phyloP scores from a whole-genome alignment of 495 filamentous ascomycete species.

The Evansstolkia leycettana region DNA sequence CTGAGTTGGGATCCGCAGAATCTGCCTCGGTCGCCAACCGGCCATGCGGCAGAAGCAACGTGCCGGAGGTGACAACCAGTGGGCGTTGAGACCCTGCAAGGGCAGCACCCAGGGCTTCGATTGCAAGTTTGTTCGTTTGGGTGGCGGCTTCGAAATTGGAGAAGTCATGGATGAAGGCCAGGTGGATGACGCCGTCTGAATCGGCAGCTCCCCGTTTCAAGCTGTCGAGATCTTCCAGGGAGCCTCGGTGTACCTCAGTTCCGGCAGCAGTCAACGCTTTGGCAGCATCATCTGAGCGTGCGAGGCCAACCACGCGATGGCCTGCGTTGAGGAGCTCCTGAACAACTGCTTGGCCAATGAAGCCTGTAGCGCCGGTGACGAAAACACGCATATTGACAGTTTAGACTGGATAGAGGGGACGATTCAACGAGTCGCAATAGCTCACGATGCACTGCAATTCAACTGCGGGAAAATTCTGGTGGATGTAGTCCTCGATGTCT shows the following conservation, averaged over 20 bases:
- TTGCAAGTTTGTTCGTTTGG: slow-evolving; percentile 18
- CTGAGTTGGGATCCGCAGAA: slow-evolving; percentile 2
- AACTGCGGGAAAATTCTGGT: too few relatives aligned
- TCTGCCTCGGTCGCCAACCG: slow-evolving; percentile 21
- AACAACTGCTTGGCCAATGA: slow-evolving; percentile 29
- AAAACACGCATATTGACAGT: slow-evolving; percentile 17
- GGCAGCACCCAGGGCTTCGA: slow-evolving; percentile 22
- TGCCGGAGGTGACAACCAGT: slow-evolving; percentile 32
- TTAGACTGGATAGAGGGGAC: too few relatives aligned
- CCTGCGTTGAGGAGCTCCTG: slow-evolving; percentile 26
- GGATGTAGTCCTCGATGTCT: background rate
- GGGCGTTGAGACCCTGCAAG: slow-evolving; percentile 22
- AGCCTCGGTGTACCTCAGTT: slow-evolving; percentile 20
- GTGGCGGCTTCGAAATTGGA: slow-evolving; percentile 17
- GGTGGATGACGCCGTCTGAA: slow-evolving; percentile 32
- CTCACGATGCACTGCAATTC: too few relatives aligned
- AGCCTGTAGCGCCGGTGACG: slow-evolving; percentile 36
- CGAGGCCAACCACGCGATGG: slow-evolving; percentile 31
- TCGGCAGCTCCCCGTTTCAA: slow-evolving; percentile 21
- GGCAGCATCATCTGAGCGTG: slow-evolving; percentile 23
- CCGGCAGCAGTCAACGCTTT: slow-evolving; percentile 15
- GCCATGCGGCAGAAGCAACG: slow-evolving; percentile 19
- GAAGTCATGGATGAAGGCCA: slow-evolving; percentile 35
- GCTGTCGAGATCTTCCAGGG: slow-evolving; percentile 21
- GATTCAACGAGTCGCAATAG: too few relatives aligned